Evolutionary conservation across 2,329 filamentous ascomycete species (phyloP).

Genomic region (Cladosporium sp.): DNA sequence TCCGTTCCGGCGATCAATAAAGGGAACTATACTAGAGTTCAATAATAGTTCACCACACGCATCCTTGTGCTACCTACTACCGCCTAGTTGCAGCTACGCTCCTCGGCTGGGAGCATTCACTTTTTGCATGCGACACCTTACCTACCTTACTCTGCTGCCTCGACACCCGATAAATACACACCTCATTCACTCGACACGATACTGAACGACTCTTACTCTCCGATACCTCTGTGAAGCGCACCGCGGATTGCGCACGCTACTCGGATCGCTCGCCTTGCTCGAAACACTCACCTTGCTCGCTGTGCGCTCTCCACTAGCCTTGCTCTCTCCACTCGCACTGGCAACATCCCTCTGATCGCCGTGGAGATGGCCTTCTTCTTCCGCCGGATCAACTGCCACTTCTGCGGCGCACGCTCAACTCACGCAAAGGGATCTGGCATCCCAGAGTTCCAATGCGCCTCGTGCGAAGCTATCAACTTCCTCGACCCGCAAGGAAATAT

Average conservation of each 20-base stretch:
- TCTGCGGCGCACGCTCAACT: constrained; percentile 72
- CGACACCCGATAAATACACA: background rate
- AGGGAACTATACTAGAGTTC: background rate
- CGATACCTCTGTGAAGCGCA: background rate
- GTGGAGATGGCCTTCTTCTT: constrained; percentile 26
- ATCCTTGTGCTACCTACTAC: background rate
- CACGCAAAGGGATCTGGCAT: constrained; percentile 60
- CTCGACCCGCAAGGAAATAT: constrained; percentile 90
- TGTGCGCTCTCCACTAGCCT: background rate
- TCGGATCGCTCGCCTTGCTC: background rate
- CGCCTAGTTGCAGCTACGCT: background rate
- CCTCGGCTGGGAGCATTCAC: background rate
- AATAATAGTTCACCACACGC: background rate
- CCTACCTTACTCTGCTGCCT: background rate
- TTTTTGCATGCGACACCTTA: background rate
- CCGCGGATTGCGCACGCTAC: too few species aligned
- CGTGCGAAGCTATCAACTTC: constrained; percentile 86
- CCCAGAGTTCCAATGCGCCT: constrained; percentile 70
- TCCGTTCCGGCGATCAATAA: constrained; percentile 15
- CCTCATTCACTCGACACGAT: background rate
- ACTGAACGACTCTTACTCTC: background rate
- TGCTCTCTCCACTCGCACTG: background rate
- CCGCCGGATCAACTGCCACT: constrained; percentile 65
- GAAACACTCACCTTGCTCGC: background rate
- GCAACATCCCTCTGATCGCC: background rate